Base-by-base conservation (phyloP, 2,329 filamentous ascomycete species). In the Fusarium verticillioides region DNA sequence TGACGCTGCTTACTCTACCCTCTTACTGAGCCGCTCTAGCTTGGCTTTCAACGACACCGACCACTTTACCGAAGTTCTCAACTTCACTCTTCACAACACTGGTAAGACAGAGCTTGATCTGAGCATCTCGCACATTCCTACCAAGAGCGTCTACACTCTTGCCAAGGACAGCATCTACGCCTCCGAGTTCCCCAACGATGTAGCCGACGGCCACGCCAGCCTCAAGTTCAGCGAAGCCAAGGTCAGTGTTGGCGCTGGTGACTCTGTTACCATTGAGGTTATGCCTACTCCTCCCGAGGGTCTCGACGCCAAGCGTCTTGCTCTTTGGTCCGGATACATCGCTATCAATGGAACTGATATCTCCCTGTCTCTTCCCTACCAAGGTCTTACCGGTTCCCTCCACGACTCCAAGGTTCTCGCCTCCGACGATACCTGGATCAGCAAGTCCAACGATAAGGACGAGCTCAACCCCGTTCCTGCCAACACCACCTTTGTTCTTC, bases 41-140 rank as follows among this genome's bases (percentile, higher is more conserved):
- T 79, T 92, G n/a, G 85, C 88, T 4, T 91, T 92, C 82, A 91
- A 92, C 77, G 90, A 92, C 78, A 90, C 89, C 1, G 87, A 88
- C 69, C 79, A 91, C 82, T 86, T 90, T 69, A 79, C 80, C 53
- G 78, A 82, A 28, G 81, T 81, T 11, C 82, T 85, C 46, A 85
- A 85, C 72, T 89, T 92, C 75, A 85, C 83, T 53, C 83, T 92
- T 73, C 84, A 80, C 73, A 92, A 92, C 83, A 82, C 83, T 15
- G 88, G 86, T 47, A 80, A 79, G 30, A 81, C 83, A 37, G 79
- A 82, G 1, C 77, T 89, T 58, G 87, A 85, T 8, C 90, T 90
- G 79, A 82, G 82, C 7, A 79, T 92, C 21, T 83, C 83, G 34
- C 83, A 89, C 64, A 76, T 85, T 7, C 84, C 85, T 16, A 85